Evolutionary conservation across 345 rosid species (phyloP), one percentile per base, ranked within the genome.

Genomic region (Heritiera littoralis): DNA sequence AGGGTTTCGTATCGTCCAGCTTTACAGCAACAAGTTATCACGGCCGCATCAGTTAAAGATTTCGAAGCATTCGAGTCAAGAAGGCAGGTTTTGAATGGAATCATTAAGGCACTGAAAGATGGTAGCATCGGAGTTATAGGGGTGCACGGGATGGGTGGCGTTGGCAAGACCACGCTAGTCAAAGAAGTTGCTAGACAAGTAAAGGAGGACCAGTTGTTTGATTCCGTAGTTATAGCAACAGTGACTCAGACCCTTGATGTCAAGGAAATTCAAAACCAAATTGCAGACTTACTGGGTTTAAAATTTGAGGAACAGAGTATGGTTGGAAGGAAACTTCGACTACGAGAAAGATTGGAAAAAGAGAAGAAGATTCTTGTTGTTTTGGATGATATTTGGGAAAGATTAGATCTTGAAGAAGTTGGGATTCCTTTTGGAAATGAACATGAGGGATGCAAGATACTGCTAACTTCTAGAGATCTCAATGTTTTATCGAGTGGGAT

Each of bases 361-460:
- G 28, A 23, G 28, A 23, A 23, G 28, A 23, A 23, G 28, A 23
- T 23, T 23, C 28, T 23, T 23, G 28, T 23, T 23, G 28, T 23
- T 23, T 65, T 65, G 7, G 46, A 65, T 65, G 69, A 65, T 38
- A 38, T 65, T 38, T 65, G 69, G 69, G 55, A 1, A 10, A 11
- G 2, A 7, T 30, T 86, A 6, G 60, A 81, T 60, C 3, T 86
- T 18, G 71, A 67, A 10, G 58, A n/a, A 5, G 66, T 82, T 0
- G 90, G 89, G 13, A 85, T 88, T 70, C 85, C 87, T n/a, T 35
- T 0, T 3, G 48, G 45, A 9, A 55, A 78, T 28, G 73, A 41
- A 2, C 79, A 80, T 3, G 56, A 41, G 10, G 84, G 80, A 11
- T 75, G 85, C 61, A 86, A 83, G 40, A 41, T 86, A 13, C 9